Evolutionary conservation across 257 asterid species (phyloP).

Genomic region (Penstemon davidsonii): DNA sequence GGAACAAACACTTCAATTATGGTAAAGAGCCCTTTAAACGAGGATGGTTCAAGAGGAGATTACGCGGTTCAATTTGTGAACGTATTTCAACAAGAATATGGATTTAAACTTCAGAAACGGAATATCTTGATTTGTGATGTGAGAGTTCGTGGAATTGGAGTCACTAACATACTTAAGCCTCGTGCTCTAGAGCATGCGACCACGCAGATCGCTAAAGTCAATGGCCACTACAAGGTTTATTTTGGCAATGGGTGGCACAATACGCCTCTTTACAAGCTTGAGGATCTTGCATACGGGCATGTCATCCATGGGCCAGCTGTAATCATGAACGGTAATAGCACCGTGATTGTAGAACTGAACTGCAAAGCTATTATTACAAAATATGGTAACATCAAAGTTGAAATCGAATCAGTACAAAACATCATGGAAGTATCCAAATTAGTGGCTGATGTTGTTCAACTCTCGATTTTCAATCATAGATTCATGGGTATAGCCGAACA

Average conservation of each 20-base stretch:
- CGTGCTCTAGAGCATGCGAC: conserved; percentile 43
- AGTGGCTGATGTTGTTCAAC: conserved; percentile 96
- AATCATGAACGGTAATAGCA: conserved; percentile 95
- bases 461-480: conserved; percentile 89
- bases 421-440: conserved; percentile 50
- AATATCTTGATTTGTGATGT: conserved; percentile 85
- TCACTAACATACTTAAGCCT: conserved; percentile 80
- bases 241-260: conserved; percentile 67
- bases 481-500: conserved; percentile 99
- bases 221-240: conserved; percentile 57
- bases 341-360: conserved; percentile 82
- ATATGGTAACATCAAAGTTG: conserved; percentile 80
- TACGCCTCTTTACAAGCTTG: conserved; percentile 81
- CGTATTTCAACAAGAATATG: conserved; percentile 86
- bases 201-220: conserved; percentile 45
- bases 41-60: conserved; percentile 66
- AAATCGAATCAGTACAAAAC: conserved; percentile 46
- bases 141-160: conserved; percentile 90
- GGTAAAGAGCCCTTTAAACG: conserved; percentile 59
- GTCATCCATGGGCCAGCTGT: conserved; percentile 73
- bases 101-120: conserved; percentile 80
- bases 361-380: conserved; percentile 70
- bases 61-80: conserved; percentile 76
- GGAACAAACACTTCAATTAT: conserved; percentile 94
- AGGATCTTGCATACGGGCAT: conserved; percentile 63